phyloP scores from a whole-genome alignment of 257 asterid genomes.

The Solanum habrochaites region DNA sequence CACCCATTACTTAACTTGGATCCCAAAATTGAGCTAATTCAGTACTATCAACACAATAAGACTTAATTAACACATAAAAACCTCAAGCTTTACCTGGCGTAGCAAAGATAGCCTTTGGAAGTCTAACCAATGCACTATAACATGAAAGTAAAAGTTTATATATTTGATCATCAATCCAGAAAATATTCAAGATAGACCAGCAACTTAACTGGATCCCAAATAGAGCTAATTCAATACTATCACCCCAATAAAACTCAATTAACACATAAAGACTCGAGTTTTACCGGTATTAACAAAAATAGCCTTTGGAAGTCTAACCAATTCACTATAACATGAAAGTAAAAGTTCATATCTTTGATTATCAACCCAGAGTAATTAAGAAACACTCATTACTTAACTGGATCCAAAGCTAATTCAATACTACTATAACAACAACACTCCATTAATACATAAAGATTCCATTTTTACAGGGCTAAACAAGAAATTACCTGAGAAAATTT shows the following conservation, averaged over 20 bases:
- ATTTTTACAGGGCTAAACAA: not conserved
- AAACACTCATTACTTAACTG: not conserved
- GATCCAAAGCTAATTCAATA: not conserved
- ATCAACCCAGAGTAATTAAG: not conserved
- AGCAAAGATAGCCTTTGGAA: not conserved
- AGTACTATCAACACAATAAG: not conserved
- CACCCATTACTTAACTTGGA: not conserved
- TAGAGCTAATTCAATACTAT: not conserved
- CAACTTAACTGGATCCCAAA: not conserved
- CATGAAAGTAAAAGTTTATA: not conserved
- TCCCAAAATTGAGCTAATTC: not conserved
- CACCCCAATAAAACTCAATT: not conserved
- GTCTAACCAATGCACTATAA: not conserved
- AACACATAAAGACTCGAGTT: not conserved
- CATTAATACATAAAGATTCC: not conserved
- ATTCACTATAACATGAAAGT: no score
- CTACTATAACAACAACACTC: not conserved
- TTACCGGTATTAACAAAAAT: not conserved
- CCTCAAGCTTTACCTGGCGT: not conserved
- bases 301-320: conserved; percentile 88
- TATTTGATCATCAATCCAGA: not conserved
- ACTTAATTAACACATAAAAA: not conserved
- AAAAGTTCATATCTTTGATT: not conserved
- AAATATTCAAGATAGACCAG: no score
- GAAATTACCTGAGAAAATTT: not conserved